Evolutionary conservation across 2,329 filamentous ascomycete species (phyloP), one percentile per base, ranked within the genome.

Genomic region (Zymoseptoria pseudotritici): DNA sequence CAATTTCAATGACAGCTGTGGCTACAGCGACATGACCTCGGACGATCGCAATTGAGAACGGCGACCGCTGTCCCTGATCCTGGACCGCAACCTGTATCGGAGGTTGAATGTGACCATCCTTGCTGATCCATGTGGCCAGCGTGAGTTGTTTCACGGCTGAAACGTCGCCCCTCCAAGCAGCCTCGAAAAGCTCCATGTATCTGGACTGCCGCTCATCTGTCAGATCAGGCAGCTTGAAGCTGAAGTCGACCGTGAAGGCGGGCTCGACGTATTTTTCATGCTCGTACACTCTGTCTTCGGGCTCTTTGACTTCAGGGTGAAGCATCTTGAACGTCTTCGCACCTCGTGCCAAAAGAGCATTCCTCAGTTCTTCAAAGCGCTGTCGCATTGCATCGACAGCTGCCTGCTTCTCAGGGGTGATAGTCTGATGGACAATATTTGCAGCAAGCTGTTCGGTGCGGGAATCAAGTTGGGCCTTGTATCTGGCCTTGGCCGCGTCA

Each of bases 111-210:
- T 80, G 74, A 5, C 81, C 75, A 4, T 77, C 69, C 11, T 82
- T 31, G 31, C 64, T 56, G 29, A 58, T 77, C 83, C 86, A 89
- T 1, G 81, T 74, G 10, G 78, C 75, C 20, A 89, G 74, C 1
- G 86, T 88, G 46, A 89, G 76, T 13, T 75, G 72, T 68, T 88
- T 89, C 72, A 93, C 83, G 2, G 77, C 83, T 1, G 83, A 77
- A 1, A 88, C 64, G 65, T 94, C 83, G n/a, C 86, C 87, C 4
- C 67, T 67, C 88, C 88, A 94, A 4, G 84, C 84, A 42, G 89
- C 89, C 69, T 93, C 85, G 70, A 89, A 89, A 76, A 93, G 73
- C 63, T 82, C 75, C 5, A 88, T 63, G 63, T 91, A 93, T 0
- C 81, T 86, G 36, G 78, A 75, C 24, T 78, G 79, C 55, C 79